phyloP scores from a whole-genome alignment of 441 rosid genomes.

The Gossypium schwendimanii region DNA sequence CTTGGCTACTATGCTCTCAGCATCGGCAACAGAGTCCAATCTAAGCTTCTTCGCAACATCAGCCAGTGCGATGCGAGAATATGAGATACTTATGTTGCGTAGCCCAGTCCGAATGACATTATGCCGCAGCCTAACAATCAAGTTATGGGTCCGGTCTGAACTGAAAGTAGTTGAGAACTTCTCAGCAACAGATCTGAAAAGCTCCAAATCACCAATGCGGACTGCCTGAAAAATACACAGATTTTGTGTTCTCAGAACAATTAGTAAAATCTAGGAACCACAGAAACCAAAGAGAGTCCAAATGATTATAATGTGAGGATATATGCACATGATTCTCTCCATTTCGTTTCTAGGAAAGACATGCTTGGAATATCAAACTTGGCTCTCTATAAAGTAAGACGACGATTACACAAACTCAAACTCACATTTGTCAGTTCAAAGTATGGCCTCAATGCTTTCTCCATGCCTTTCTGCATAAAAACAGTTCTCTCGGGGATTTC shows the following conservation, averaged over 20 bases:
- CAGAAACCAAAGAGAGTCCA: constrained; percentile 6
- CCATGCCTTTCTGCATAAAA: constrained; percentile 75
- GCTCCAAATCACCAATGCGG: constrained; percentile 69
- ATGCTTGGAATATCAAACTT: not conserved
- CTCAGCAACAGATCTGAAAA: constrained; percentile 61
- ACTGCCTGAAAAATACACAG: constrained; percentile 48
- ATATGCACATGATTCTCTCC: not conserved
- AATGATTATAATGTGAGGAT: not conserved
- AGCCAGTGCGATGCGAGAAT: constrained; percentile 62
- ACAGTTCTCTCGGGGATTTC: constrained; percentile 72
- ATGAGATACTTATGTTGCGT: constrained; percentile 66
- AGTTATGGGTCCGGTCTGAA: constrained; percentile 50
- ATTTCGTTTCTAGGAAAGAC: not conserved
- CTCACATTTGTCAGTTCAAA: constrained; percentile 79
- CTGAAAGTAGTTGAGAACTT: constrained; percentile 53
- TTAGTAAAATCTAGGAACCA: not conserved
- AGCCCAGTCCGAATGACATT: constrained; percentile 74
- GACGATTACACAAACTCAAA: constrained; percentile 6
- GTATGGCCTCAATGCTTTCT: constrained; percentile 67
- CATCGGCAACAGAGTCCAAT: constrained; percentile 63
- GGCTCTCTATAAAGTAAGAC: not conserved
- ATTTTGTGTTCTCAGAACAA: not conserved
- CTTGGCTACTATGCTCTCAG: constrained; percentile 63
- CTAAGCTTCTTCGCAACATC: constrained; percentile 70
- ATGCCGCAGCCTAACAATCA: constrained; percentile 69